These are phyloP conservation scores for Phenoliferia sp. DNA, from an alignment of 1,284 basidiomycete genomes.

Conservation along the genomic window DNA sequence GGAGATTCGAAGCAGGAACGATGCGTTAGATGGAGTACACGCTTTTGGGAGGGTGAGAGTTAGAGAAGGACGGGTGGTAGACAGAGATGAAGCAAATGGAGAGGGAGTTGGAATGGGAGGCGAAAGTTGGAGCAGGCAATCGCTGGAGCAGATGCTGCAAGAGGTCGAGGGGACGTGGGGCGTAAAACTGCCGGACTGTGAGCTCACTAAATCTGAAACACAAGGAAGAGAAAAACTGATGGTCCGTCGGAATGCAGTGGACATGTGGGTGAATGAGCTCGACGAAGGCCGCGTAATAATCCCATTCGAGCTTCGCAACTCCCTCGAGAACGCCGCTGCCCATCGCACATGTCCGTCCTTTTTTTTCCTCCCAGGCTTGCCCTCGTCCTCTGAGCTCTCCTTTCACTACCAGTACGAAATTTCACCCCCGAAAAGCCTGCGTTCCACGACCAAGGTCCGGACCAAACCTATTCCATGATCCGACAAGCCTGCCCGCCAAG, in stretches of 20 bases:
- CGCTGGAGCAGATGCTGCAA: constrained; percentile 7
- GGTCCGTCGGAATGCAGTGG: background rate
- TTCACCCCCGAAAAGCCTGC: background rate
- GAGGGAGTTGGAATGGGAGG: background rate
- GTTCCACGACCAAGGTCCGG: background rate
- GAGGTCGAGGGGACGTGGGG: background rate
- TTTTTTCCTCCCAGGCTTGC: background rate
- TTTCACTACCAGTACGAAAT: background rate
- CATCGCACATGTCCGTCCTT: background rate
- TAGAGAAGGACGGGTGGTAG: background rate
- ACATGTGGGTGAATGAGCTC: constrained; percentile 18
- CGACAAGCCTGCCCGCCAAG: constrained; percentile 12
- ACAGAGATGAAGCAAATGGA: background rate
- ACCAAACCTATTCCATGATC: constrained; percentile 1
- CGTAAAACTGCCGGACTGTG: constrained; percentile 14
- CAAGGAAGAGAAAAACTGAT: no score
- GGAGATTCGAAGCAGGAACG: constrained; percentile 13
- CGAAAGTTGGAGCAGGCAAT: background rate
- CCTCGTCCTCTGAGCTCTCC: no score
- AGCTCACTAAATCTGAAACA: background rate
- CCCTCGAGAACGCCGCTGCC: constrained; percentile 1
- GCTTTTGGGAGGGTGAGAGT: constrained; percentile 8
- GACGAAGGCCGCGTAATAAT: constrained; percentile 21
- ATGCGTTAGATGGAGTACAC: background rate
- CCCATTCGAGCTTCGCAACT: constrained; percentile 1